phyloP scores from a whole-genome alignment of 257 asterid species.

The Capsicum chinense region DNA sequence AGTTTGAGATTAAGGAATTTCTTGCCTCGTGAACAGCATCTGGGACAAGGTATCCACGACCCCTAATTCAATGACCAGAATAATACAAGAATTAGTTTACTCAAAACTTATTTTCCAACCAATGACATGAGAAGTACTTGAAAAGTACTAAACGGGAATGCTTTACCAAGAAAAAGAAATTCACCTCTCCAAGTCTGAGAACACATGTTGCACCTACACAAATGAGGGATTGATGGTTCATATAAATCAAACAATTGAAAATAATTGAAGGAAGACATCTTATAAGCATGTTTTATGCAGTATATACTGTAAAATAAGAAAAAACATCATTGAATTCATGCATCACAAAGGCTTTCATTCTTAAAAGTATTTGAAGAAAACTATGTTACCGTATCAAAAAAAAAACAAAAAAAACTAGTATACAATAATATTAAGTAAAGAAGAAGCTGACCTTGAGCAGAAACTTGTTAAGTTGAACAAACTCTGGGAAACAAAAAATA shows the following conservation, averaged over 20 bases:
- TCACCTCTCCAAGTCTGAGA: constrained; percentile 82
- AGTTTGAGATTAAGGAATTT: constrained; percentile 25
- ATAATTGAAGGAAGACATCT: constrained; percentile 15
- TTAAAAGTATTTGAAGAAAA: no score
- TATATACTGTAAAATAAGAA: not conserved
- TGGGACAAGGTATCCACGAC: constrained; percentile 76
- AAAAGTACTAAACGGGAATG: not conserved
- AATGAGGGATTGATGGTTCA: constrained; percentile 31
- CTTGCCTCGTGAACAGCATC: constrained; percentile 75
- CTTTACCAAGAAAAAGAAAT: constrained; percentile 27
- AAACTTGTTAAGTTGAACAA: constrained; percentile 75
- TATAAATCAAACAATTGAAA: constrained; percentile 15
- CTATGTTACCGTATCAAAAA: no score
- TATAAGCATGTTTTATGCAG: not conserved
- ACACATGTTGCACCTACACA: constrained; percentile 80
- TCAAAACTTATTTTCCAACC: constrained; percentile 22
- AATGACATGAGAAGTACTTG: constrained; percentile 10
- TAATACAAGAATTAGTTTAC: constrained; percentile 30
- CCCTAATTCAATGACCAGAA: constrained; percentile 57
- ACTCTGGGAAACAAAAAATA: constrained; percentile 55
- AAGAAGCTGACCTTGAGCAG: constrained; percentile 69
- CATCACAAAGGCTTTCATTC: not conserved
- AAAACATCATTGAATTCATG: not conserved
- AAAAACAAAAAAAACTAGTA: not conserved
- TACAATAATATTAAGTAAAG: not conserved